Conservation (phyloP, 2,329 filamentous ascomycete species). For the Lecanicillium sp. region DNA sequence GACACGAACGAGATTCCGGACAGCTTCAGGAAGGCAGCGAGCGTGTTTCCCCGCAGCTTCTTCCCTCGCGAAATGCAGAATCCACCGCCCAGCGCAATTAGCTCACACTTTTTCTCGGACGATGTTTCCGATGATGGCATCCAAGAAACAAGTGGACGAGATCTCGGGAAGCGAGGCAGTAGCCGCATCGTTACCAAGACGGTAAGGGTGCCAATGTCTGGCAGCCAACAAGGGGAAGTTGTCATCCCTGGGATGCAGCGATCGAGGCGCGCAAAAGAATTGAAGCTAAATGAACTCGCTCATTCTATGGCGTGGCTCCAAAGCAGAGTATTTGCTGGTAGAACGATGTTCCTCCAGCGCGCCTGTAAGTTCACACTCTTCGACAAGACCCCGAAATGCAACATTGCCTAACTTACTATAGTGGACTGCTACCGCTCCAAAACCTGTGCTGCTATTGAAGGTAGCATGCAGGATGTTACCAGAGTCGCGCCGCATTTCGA, state of each 20-base stretch:
- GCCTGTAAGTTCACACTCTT: slow-evolving; percentile 58
- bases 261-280: slow-evolving; percentile 66
- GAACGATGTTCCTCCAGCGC: slow-evolving; percentile 82
- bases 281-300: slow-evolving; percentile 85
- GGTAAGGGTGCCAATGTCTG: slow-evolving; percentile 54
- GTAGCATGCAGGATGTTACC: slow-evolving; percentile 65
- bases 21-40: slow-evolving; percentile 83
- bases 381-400: slow-evolving; percentile 3
- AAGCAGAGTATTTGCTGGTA: slow-evolving; percentile 79
- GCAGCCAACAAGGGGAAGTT: slow-evolving; percentile 65
- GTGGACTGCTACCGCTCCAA: slow-evolving; percentile 94
- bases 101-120: slow-evolving; percentile 66
- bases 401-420: slow-evolving; percentile 30
- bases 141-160: slow-evolving; percentile 41
- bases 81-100: slow-evolving; percentile 66
- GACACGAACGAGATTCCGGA: slow-evolving; percentile 95
- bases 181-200: slow-evolving; percentile 27
- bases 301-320: slow-evolving; percentile 97
- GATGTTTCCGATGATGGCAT: slow-evolving; percentile 49
- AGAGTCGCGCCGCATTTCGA: slow-evolving; percentile 78
- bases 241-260: slow-evolving; percentile 67
- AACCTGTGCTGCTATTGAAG: slow-evolving; percentile 74
- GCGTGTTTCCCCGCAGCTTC: slow-evolving; percentile 85
- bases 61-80: slow-evolving; percentile 91
- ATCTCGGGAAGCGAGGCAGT: slow-evolving; percentile 25